phyloP scores from a whole-genome alignment of 2,329 filamentous ascomycete genomes.

The Calonectria pseudoreteaudii region DNA sequence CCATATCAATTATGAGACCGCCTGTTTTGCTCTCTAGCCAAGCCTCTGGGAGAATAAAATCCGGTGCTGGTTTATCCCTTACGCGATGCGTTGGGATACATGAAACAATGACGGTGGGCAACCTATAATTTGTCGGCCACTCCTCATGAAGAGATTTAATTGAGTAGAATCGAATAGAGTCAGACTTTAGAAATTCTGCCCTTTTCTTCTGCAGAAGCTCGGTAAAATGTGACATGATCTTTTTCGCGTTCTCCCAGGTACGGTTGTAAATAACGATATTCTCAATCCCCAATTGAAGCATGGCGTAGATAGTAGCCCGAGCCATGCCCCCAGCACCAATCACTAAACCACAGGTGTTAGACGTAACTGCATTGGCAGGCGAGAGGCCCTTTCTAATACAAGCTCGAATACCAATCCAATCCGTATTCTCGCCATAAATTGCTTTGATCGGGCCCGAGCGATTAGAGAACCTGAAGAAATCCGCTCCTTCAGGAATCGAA shows the following conservation, averaged over 20 bases:
- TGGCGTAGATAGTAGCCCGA: conserved; percentile 79
- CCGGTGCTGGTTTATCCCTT: conserved; percentile 66
- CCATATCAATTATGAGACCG: conserved; percentile 80
- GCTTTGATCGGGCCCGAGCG: conserved; percentile 74
- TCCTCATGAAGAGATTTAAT: conserved; percentile 67
- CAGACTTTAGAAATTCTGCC: conserved; percentile 53
- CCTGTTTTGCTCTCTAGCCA: conserved; percentile 81
- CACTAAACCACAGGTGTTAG: conserved; percentile 66
- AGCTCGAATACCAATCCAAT: conserved; percentile 82
- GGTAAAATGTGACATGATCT: conserved; percentile 76
- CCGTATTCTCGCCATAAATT: conserved; percentile 83
- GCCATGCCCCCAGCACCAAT: conserved; percentile 81
- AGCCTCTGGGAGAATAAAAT: conserved; percentile 75
- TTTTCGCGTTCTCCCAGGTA: conserved; percentile 72
- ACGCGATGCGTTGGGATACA: conserved; percentile 80
- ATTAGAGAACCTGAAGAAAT: conserved; percentile 64
- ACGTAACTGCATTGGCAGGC: conserved; percentile 73
- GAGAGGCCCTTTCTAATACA: conserved; percentile 79
- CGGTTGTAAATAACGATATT: conserved; percentile 82
- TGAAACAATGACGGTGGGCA: conserved; percentile 80
- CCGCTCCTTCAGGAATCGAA: conserved; percentile 65
- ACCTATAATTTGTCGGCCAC: conserved; percentile 73
- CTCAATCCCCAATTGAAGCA: conserved; percentile 81
- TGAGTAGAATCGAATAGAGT: conserved; percentile 64
- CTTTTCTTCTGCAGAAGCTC: conserved; percentile 59